Percentiles rank a stretch among this genome's conserved stretches.
Conservation (phyloP, 768 basidiomycete species). For the Mycena latifolia region DNA sequence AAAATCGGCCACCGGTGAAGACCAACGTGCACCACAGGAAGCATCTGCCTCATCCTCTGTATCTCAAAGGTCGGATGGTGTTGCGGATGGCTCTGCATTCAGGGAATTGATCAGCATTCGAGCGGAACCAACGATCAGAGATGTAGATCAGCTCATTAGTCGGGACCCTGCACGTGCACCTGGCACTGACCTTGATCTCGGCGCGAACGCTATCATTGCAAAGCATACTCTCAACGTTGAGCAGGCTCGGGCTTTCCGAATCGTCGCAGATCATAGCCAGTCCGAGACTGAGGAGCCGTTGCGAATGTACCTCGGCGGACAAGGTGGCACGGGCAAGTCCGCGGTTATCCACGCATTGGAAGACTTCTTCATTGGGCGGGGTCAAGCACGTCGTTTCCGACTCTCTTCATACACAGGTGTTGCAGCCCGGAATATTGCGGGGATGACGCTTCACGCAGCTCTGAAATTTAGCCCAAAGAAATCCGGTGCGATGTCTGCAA, state of each 20-base stretch:
- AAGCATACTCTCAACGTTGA: background rate
- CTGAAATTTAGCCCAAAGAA: slow-evolving; percentile 30
- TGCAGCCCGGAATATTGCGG: slow-evolving; percentile 53
- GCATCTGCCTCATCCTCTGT: too few species aligned
- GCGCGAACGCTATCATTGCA: background rate
- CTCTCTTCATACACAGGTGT: slow-evolving; percentile 52
- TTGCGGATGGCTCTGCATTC: too few species aligned
- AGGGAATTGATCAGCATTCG: too few species aligned
- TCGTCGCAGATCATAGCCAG: background rate
- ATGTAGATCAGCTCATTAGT: too few species aligned
- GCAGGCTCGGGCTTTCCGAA: background rate
- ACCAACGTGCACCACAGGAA: too few species aligned
- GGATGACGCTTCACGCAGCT: slow-evolving; percentile 55
- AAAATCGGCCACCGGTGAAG: background rate
- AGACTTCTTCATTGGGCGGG: slow-evolving; percentile 26
- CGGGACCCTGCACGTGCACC: background rate
- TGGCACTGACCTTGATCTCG: too few species aligned
- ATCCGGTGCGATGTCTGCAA: background rate
- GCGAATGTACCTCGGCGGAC: slow-evolving; percentile 42
- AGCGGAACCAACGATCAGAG: too few species aligned
- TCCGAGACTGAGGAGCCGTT: slow-evolving; percentile 21
- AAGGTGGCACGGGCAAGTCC: slow-evolving; percentile 47
- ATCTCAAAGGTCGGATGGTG: too few species aligned
- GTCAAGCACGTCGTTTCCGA: slow-evolving; percentile 41
- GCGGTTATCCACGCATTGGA: slow-evolving; percentile 39